Base-by-base conservation (phyloP, 2,329 filamentous ascomycete genomes). In the Microcyclospora tardicrescens region DNA sequence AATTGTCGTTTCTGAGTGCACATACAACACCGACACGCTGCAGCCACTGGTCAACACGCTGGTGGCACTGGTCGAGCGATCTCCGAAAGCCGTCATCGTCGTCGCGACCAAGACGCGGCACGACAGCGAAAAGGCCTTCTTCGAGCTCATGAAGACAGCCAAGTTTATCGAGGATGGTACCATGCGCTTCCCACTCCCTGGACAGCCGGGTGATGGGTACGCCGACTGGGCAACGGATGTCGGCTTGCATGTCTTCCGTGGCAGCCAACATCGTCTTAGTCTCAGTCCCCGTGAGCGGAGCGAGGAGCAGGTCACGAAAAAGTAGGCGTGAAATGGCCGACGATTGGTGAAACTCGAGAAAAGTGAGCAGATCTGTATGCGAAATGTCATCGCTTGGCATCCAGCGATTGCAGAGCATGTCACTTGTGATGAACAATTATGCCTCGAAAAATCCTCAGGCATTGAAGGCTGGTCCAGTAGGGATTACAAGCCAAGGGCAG, bases 11-110 rank as follows among this genome's bases (percentile, higher is more conserved):
- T 76, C 77, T 2, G 80, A 84, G 55, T 84, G 80, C 58, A 84
- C 79, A 2, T 84, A 84, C 60, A 84, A 84, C 54, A 64, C 71
- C 12, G 77, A 81, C 49, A 79, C 74, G 42, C 69, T 79, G 37
- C 73, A 75, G 2, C 67, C 73, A 16, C 61, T 84, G 29, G 77
- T 83, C 6, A 59, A 61, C 19, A 77, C 75, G 1, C 59, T 84
- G 9, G 49, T 53, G 15, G 61, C 58, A 9, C 57, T 81, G 35
- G 58, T 67, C 32, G 52, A 57, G 13, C 54, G 54, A 24, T 73
- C 68, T 5, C 70, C 72, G 2, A 55, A 63, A 42, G 65, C 68
- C 0, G 49, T 72, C 16, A 57, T 79, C 15, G 58, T 78, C 12
- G 63, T 84, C 16, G 74, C 77, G 2, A 72, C 79, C 60, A 84